Evolutionary conservation across 1,284 basidiomycete species (phyloP), one percentile per base, ranked within the genome.

Genomic region (Lentinus polychrous): DNA sequence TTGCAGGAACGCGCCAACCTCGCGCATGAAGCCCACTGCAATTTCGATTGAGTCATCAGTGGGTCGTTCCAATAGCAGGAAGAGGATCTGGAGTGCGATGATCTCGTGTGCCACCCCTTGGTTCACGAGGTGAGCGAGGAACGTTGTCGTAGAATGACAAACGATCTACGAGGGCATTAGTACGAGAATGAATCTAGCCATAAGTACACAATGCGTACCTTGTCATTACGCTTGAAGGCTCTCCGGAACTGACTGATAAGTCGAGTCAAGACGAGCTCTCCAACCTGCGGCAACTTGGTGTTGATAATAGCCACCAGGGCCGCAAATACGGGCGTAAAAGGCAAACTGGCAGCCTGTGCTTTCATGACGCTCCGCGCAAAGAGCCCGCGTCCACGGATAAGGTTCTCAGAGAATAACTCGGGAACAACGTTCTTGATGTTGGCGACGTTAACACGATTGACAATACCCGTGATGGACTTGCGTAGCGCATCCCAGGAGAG

Each of bases 11-110:
- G 94, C 87, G 49, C 96, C 96, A 37, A 96, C 93, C 75, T 99
- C 95, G 31, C 94, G 87, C 75, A 91, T 96, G 68, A 99, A 95
- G 5, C 92, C 91, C 39, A 98, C 94, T 0, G 95, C 94, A 56
- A 99, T 94, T 71, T 99, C 95, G 57, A 99, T 95, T 2, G 91
- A 93, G 68, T 98, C 96, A 61, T 98, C 94, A 0, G 96, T 97
- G 0, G 96, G 95, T 17, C 90, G 84, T 63, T 97, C 94, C 14
- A 99, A 83, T 11, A 98, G 81, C 12, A 99, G 79, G 22, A 98
- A 83, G 24, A 99, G 84, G 54, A 98, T 94, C 70, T 98, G 89
- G 12, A 99, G 84, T 0, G 94, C 93, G 46, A 98, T 82, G 47
- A 98, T 83, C 67, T 98, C 94, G 60, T 95, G 90, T 0, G 92